These are phyloP conservation scores for Aureobasidium sp. DNA, from an alignment of 2,329 filamentous ascomycete species.

Conservation along the genomic window DNA sequence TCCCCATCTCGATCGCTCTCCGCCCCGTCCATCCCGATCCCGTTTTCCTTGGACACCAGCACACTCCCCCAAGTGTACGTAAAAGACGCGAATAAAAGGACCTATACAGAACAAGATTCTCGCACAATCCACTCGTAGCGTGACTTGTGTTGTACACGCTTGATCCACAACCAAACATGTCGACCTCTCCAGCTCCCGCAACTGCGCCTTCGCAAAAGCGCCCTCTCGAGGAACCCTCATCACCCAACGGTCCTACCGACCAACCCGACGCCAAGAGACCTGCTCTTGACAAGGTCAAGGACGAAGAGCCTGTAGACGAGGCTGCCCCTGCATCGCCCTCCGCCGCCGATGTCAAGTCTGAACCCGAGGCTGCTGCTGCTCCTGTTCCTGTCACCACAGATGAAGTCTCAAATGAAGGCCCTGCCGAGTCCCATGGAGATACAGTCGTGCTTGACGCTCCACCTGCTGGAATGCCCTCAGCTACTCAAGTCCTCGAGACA, in stretches of 20 bases:
- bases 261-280: conserved; percentile 96
- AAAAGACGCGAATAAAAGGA: conserved; percentile 15
- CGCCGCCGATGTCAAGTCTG: conserved; percentile 17
- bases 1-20: conserved; percentile 12
- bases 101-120: background rate
- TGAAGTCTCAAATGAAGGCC: conserved; percentile 31
- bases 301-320: conserved; percentile 27
- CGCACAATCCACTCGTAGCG: conserved; percentile 3
- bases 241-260: conserved; percentile 80
- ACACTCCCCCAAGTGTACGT: conserved; percentile 14
- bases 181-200: conserved; percentile 14
- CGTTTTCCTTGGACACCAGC: conserved; percentile 13
- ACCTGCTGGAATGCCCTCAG: conserved; percentile 42
- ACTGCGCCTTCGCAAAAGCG: conserved; percentile 59
- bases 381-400: conserved; percentile 33
- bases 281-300: conserved; percentile 82
- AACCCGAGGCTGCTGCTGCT: conserved; percentile 33
- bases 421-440: conserved; percentile 57
- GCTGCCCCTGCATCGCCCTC: conserved; percentile 20
- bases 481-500: conserved; percentile 37
- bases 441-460: conserved; percentile 59
- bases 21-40: conserved; percentile 11
- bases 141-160: conserved; percentile 11
- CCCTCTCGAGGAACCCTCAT: conserved; percentile 93
- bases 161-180: conserved; percentile 14